Percentiles rank a stretch among this genome's conserved stretches.
Conservation (phyloP, 169 alveolate species). For the Plasmodium adleri region DNA sequence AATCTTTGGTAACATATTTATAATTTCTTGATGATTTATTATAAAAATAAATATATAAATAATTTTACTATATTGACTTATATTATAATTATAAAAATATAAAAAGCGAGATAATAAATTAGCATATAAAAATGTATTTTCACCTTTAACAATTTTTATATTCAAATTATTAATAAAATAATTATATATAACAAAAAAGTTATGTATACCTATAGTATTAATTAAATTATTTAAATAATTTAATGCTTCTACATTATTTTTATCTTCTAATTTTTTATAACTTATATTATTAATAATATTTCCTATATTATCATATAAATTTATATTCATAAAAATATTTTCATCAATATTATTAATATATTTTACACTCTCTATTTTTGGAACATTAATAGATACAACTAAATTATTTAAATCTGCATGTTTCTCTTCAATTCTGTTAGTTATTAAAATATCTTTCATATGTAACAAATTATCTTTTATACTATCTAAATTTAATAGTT, state of each 20-base stretch:
- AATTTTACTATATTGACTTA: conserved; percentile 77
- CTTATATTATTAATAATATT: conserved; percentile 64
- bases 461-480: neutral
- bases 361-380: conserved; percentile 65
- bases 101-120: conserved; percentile 51
- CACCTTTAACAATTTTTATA: conserved; percentile 63
- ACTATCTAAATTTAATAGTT: neutral
- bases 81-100: conserved; percentile 70
- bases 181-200: conserved; percentile 70
- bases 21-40: conserved; percentile 67
- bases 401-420: neutral
- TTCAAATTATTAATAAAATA: conserved; percentile 70
- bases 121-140: conserved; percentile 69
- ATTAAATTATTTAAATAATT: conserved; percentile 42
- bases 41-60: conserved; percentile 73
- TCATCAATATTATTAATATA: conserved; percentile 75
- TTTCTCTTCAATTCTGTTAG: neutral
- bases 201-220: conserved; percentile 62
- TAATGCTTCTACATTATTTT: conserved; percentile 69
- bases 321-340: conserved; percentile 74
- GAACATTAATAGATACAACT: conserved; percentile 53
- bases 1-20: conserved; percentile 52
- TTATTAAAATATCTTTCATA: neutral
- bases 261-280: conserved; percentile 74
- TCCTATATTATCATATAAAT: conserved; percentile 73